phyloP scores from a whole-genome alignment of 306 rosid genomes.

The Malus sieversii region DNA sequence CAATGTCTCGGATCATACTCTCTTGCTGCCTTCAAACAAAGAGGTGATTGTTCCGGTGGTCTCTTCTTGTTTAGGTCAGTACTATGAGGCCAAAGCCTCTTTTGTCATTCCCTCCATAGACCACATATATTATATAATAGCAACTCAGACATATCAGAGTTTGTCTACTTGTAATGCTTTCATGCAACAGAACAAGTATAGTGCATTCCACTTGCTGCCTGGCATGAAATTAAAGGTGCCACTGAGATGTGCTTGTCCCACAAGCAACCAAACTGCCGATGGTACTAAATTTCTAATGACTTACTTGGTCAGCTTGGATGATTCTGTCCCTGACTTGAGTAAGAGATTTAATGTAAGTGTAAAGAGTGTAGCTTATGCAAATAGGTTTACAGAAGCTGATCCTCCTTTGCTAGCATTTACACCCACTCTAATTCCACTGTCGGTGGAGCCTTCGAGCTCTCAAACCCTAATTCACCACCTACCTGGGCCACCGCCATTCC shows the following conservation, averaged over 20 bases:
- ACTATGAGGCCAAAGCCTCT: conserved; percentile 39
- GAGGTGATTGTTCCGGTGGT: conserved; percentile 53
- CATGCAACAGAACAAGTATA: conserved; percentile 29
- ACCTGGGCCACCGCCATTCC: background rate
- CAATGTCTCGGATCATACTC: conserved; percentile 4
- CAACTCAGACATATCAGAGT: conserved; percentile 42
- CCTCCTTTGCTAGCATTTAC: conserved; percentile 27
- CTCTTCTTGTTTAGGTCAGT: conserved; percentile 39
- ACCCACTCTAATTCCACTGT: conserved; percentile 54
- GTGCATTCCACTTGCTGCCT: conserved; percentile 12
- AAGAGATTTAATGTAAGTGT: conserved; percentile 33
- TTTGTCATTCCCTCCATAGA: background rate
- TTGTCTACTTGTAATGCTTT: conserved; percentile 54
- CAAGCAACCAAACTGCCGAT: conserved; percentile 23
- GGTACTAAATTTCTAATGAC: conserved; percentile 46
- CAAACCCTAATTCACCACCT: conserved; percentile 15
- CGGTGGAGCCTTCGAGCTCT: conserved; percentile 38
- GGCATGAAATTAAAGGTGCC: conserved; percentile 46
- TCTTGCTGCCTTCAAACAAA: conserved; percentile 24
- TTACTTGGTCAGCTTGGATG: conserved; percentile 34
- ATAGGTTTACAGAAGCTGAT: conserved; percentile 30
- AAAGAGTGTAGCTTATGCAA: conserved; percentile 34
- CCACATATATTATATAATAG: conserved; percentile 26
- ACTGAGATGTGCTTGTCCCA: conserved; percentile 71
- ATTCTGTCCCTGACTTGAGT: conserved; percentile 26